Conservation (phyloP, 202 grass and related monocot species). For the Schoenoplectus tabernaemontani region DNA sequence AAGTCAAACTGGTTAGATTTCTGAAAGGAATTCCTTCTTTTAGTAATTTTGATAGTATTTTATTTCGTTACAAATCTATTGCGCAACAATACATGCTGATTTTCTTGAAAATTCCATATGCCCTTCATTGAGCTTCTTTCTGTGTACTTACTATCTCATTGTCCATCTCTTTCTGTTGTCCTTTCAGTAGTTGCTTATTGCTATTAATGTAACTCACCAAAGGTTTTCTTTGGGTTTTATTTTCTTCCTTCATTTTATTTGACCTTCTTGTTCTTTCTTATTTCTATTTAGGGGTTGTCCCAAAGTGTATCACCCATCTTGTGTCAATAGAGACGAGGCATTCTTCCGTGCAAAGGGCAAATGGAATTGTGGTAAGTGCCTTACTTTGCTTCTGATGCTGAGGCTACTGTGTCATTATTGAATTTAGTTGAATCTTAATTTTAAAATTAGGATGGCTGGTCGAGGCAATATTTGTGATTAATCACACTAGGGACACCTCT, state of each 20-base stretch:
- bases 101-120: neutral
- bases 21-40: neutral
- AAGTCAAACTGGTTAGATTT: neutral
- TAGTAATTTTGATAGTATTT: neutral
- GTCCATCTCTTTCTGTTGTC: neutral
- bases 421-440: constrained; percentile 10
- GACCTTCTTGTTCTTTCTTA: constrained; percentile 13
- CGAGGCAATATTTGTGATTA: neutral
- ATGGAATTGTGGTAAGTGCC: constrained; percentile 89
- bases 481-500: neutral
- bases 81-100: neutral
- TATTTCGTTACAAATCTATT: neutral
- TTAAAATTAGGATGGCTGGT: neutral
- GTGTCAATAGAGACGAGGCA: constrained; percentile 92
- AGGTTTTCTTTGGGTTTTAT: neutral
- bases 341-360: constrained; percentile 92
- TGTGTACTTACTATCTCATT: neutral
- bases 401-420: neutral
- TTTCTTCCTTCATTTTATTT: neutral
- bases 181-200: neutral
- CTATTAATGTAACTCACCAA: neutral
- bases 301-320: constrained; percentile 93
- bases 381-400: neutral
- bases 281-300: constrained; percentile 61
- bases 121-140: neutral